These are phyloP conservation scores for Rhodamnia argentea DNA, from an alignment of 345 rosid genomes.

Conservation along the genomic window DNA sequence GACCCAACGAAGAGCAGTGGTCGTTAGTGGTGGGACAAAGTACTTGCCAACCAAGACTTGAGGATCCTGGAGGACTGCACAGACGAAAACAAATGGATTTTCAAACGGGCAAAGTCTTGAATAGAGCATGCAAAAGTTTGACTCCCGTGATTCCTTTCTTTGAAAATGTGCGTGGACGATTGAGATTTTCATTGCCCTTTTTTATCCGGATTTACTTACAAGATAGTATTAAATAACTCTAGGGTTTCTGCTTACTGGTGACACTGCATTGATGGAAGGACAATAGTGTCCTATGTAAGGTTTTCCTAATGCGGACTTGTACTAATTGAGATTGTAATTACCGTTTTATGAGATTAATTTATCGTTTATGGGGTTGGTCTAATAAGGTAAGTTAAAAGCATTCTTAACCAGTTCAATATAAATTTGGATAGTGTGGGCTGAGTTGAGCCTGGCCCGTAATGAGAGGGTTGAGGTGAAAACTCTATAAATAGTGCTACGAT, in stretches of 20 bases:
- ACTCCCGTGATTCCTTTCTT: not conserved
- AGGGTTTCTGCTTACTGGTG: not conserved
- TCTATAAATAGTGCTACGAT: too few species aligned
- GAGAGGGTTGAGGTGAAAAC: too few species aligned
- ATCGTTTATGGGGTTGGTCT: too few species aligned
- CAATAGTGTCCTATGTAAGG: not conserved
- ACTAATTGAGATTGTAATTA: too few species aligned
- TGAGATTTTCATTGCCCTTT: not conserved
- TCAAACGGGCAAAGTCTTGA: not conserved
- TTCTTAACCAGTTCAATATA: too few species aligned
- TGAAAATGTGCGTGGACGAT: not conserved
- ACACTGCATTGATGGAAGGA: not conserved
- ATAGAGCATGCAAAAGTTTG: not conserved
- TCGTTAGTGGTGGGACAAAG: not conserved
- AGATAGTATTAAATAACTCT: not conserved
- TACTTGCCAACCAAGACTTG: not conserved
- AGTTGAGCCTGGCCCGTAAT: too few species aligned
- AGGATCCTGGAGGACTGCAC: not conserved
- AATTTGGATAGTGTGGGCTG: too few species aligned
- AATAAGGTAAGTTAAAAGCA: too few species aligned
- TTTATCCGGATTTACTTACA: not conserved
- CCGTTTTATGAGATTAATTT: too few species aligned
- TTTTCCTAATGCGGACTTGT: too few species aligned
- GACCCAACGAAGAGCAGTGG: not conserved
- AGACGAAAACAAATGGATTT: not conserved